Conservation (phyloP, 179 eudicot species). For the Camellia oleifera region DNA sequence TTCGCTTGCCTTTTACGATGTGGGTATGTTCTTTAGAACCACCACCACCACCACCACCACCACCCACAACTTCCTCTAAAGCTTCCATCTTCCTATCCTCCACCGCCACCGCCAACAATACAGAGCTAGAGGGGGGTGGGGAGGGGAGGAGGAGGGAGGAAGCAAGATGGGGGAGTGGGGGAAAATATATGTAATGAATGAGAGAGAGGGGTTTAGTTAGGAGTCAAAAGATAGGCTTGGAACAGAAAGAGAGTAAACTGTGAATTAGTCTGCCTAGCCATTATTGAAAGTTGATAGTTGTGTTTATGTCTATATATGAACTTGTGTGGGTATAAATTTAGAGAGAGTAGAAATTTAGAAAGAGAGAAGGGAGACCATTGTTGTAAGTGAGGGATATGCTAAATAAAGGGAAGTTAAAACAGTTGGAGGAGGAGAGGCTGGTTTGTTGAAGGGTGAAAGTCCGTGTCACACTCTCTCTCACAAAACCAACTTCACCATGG, state of each 20-base stretch:
- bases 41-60: no score
- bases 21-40: slow-evolving; percentile 18
- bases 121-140: background rate
- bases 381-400: background rate
- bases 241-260: slow-evolving; percentile 20
- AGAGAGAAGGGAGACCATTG: background rate
- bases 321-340: background rate
- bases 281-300: slow-evolving; percentile 5
- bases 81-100: slow-evolving; percentile 9
- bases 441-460: slow-evolving; percentile 19
- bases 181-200: background rate
- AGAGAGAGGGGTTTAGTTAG: slow-evolving; percentile 6
- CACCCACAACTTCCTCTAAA: slow-evolving; percentile 9
- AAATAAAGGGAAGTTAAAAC: slow-evolving; percentile 17
- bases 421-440: slow-evolving; percentile 25
- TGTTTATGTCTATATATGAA: slow-evolving; percentile 6
- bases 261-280: slow-evolving; percentile 4
- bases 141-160: slow-evolving; percentile 5
- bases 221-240: slow-evolving; percentile 15
- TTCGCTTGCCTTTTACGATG: slow-evolving; percentile 46
- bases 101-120: slow-evolving; percentile 2
- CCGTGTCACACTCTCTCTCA: slow-evolving; percentile 26
- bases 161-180: slow-evolving; percentile 20
- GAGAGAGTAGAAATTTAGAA: background rate
- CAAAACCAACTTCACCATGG: slow-evolving; percentile 9